phyloP scores from a whole-genome alignment of 257 asterid species.

The Nicotiana noctiflora region DNA sequence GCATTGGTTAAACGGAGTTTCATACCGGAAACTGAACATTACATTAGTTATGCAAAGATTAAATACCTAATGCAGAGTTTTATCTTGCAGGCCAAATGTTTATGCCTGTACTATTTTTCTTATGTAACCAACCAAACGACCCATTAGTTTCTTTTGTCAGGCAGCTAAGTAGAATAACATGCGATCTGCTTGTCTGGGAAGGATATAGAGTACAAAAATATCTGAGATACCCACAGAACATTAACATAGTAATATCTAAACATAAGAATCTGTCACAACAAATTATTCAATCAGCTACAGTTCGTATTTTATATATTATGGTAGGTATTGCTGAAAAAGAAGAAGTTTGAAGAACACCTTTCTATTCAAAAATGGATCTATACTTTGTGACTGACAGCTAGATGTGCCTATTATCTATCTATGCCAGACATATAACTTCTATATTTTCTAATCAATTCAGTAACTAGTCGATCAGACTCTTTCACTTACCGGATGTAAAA shows the following conservation, averaged over 20 bases:
- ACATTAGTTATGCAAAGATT: no score
- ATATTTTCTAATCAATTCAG: slow-evolving; percentile 27
- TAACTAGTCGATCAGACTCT: not conserved
- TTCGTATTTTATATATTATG: slow-evolving; percentile 6
- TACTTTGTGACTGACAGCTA: not conserved
- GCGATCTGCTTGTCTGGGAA: not conserved
- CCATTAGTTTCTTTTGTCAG: not conserved
- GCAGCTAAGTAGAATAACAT: not conserved
- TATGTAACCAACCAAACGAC: slow-evolving; percentile 8
- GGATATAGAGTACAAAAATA: not conserved
- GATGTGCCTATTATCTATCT: not conserved
- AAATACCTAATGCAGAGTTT: no score
- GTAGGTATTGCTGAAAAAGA: not conserved
- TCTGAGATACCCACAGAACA: not conserved
- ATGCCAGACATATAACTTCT: slow-evolving; percentile 53
- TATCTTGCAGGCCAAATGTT: not conserved
- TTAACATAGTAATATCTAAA: not conserved
- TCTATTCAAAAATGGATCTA: not conserved
- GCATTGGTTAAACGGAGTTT: not conserved
- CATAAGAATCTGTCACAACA: not conserved
- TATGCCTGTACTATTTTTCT: not conserved
- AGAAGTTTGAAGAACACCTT: not conserved
- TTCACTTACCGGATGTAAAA: slow-evolving; percentile 76
- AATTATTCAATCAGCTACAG: not conserved
- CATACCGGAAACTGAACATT: no score